phyloP scores from a whole-genome alignment of 495 filamentous ascomycete species.

The Aspergillus baeticus region DNA sequence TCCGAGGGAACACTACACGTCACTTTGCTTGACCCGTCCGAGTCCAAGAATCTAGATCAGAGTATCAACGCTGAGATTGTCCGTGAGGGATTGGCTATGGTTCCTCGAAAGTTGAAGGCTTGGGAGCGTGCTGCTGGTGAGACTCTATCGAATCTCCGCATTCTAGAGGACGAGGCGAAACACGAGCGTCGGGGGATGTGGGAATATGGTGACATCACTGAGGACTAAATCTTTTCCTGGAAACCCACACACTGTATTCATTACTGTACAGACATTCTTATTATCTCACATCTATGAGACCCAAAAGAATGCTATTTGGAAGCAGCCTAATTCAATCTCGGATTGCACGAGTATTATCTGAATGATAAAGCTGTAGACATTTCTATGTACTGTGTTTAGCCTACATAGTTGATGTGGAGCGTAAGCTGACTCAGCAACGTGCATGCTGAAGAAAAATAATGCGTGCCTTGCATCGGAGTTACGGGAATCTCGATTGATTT shows the following conservation, averaged over 20 bases:
- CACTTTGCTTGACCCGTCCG: constrained; percentile 75
- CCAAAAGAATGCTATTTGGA: constrained; percentile 2
- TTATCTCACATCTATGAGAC: not conserved
- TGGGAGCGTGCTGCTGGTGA: constrained; percentile 80
- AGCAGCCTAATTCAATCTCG: not conserved
- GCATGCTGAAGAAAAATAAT: too few species aligned
- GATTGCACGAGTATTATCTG: not conserved
- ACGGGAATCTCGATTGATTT: not conserved
- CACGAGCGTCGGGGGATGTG: constrained; percentile 79
- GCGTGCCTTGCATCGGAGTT: not conserved
- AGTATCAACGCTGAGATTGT: constrained; percentile 87
- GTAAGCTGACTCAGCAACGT: not conserved
- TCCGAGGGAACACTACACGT: constrained; percentile 77
- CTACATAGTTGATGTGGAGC: not conserved
- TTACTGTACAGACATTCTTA: constrained; percentile 16
- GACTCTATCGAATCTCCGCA: constrained; percentile 62
- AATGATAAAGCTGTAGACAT: not conserved
- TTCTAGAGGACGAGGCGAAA: constrained; percentile 74
- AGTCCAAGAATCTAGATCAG: constrained; percentile 60
- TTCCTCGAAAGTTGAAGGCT: constrained; percentile 80
- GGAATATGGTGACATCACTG: constrained; percentile 96
- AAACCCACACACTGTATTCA: not conserved
- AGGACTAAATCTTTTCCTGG: constrained; percentile 56
- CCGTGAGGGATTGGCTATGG: constrained; percentile 80
- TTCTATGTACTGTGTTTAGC: not conserved